Percentiles rank a stretch among this genome's conserved stretches.
These are phyloP conservation scores for Echinochloa phyllopogon DNA, from an alignment of 176 grass and related monocot species.

Conservation along the genomic window DNA sequence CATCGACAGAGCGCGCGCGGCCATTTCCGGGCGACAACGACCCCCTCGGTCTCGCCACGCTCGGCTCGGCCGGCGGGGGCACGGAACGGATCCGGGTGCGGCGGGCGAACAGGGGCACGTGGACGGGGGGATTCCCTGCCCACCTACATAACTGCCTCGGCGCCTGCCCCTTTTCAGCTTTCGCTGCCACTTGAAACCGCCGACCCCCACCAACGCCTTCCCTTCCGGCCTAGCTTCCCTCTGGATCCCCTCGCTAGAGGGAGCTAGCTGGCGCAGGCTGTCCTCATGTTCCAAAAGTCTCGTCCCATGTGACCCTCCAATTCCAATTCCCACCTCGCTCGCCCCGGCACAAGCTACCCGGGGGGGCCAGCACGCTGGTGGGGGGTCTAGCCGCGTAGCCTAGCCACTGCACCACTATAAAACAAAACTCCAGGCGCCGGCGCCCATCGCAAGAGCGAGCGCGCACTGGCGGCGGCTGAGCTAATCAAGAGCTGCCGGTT, in stretches of 20 bases:
- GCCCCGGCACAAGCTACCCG: neutral
- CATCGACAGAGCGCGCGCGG: too few relatives aligned
- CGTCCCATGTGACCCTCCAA: conserved; percentile 66
- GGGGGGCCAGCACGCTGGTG: neutral
- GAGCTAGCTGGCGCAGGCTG: conserved; percentile 61
- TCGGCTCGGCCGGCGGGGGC: too few relatives aligned
- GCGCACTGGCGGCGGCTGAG: neutral
- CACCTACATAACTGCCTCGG: conserved; percentile 43
- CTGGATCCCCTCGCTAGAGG: neutral
- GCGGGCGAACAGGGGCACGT: conserved; percentile 58
- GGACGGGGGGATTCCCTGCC: conserved; percentile 54
- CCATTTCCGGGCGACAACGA: neutral
- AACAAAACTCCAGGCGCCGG: conserved; percentile 43
- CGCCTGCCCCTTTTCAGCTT: conserved; percentile 27
- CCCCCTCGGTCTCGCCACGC: neutral
- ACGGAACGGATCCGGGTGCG: neutral
- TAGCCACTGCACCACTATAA: conserved; percentile 41
- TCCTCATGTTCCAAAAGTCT: conserved; percentile 74
- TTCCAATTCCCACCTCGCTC: conserved; percentile 33
- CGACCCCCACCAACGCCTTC: neutral
- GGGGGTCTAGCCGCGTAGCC: neutral
- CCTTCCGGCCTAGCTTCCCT: neutral
- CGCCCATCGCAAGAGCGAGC: conserved; percentile 16
- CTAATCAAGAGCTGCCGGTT: neutral
- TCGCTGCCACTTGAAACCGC: conserved; percentile 47